phyloP scores from a whole-genome alignment of 1,284 basidiomycete species.

The Ceratobasidium sp. region DNA sequence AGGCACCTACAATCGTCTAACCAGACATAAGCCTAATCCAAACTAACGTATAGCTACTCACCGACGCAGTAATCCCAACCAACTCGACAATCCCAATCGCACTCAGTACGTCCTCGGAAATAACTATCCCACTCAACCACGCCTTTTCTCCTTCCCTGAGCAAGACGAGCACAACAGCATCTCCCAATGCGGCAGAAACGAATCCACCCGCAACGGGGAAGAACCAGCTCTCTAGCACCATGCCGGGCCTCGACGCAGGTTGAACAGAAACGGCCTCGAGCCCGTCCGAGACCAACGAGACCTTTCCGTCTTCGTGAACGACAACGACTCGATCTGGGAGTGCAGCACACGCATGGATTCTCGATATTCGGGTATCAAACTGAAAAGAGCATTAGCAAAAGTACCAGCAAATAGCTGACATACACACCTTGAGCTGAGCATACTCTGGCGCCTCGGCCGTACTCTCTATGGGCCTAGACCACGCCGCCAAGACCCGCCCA shows the following conservation, averaged over 20 bases:
- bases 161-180: background rate
- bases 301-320: slow-evolving; percentile 5
- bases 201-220: background rate
- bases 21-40: background rate
- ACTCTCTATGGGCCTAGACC: slow-evolving; percentile 5
- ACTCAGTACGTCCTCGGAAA: background rate
- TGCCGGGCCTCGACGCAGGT: background rate
- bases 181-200: background rate
- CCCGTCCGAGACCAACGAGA: slow-evolving; percentile 9
- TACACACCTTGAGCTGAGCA: slow-evolving; percentile 15
- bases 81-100: slow-evolving; percentile 1
- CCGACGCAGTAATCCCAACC: slow-evolving; percentile 5
- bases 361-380: slow-evolving; percentile 19
- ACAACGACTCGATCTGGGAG: slow-evolving; percentile 3
- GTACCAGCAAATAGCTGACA: background rate
- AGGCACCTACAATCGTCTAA: slow-evolving; percentile 4
- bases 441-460: background rate
- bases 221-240: slow-evolving; percentile 25
- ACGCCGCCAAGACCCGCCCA: background rate
- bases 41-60: background rate
- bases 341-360: background rate
- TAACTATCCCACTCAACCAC: background rate
- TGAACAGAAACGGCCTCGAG: background rate
- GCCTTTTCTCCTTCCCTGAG: background rate
- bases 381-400: background rate